Evolutionary conservation across 2,329 filamentous ascomycete genomes (phyloP).

Genomic region (Shiraia bambusicola): DNA sequence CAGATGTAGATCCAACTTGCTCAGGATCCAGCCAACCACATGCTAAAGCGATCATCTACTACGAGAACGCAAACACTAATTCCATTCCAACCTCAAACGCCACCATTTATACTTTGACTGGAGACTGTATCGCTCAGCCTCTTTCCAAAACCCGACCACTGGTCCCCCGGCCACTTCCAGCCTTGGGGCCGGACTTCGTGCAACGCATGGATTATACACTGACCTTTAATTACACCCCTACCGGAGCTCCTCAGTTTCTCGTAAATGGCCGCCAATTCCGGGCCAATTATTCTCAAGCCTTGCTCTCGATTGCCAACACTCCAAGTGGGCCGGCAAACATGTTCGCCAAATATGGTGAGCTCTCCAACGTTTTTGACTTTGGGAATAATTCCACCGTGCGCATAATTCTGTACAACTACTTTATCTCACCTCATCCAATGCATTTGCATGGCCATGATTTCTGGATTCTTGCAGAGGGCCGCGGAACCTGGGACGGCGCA

Average conservation of each 20-base stretch:
- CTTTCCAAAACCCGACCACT: conserved; percentile 1
- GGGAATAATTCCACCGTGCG: neutral
- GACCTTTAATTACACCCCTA: too few species aligned
- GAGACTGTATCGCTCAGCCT: conserved; percentile 8
- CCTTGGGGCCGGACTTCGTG: conserved; percentile 4
- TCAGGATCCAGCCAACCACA: too few species aligned
- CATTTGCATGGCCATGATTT: conserved; percentile 50
- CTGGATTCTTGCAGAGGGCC: conserved; percentile 45
- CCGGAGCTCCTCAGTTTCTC: neutral
- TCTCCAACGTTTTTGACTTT: conserved; percentile 1
- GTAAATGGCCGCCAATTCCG: conserved; percentile 6
- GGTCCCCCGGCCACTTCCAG: neutral
- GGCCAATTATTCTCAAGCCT: conserved; percentile 4
- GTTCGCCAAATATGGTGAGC: too few species aligned
- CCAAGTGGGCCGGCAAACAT: neutral
- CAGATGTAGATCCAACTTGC: conserved; percentile 16
- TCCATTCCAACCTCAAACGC: too few species aligned
- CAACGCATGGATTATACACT: too few species aligned
- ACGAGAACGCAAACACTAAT: too few species aligned
- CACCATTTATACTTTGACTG: neutral
- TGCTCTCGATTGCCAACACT: neutral
- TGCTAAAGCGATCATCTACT: too few species aligned
- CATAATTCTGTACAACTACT: conserved; percentile 1
- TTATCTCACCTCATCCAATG: conserved; percentile 40
- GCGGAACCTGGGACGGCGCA: conserved; percentile 44